phyloP scores from a whole-genome alignment of 768 basidiomycete genomes.

The Tulasnella sp. region DNA sequence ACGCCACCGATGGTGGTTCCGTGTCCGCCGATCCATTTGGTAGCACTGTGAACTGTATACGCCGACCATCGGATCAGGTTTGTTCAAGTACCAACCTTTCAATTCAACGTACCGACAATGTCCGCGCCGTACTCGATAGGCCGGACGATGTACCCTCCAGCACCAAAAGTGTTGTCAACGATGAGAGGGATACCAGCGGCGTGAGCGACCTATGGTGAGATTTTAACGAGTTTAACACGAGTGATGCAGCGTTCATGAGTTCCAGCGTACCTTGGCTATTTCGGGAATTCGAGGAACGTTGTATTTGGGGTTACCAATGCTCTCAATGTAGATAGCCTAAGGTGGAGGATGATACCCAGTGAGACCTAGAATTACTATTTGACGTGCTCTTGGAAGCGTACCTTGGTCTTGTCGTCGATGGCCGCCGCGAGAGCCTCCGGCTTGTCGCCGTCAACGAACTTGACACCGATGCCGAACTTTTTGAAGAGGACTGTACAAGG shows the following conservation, averaged over 20 bases:
- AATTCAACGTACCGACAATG: conserved; percentile 40
- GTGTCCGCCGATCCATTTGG: conserved; percentile 62
- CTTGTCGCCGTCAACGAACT: conserved; percentile 46
- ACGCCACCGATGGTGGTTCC: conserved; percentile 68
- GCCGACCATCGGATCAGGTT: neutral
- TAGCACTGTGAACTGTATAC: conserved; percentile 52
- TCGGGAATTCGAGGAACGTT: conserved; percentile 53
- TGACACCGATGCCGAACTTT: conserved; percentile 51
- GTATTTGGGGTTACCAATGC: conserved; percentile 71
- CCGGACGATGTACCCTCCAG: conserved; percentile 58
- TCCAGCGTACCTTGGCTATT: conserved; percentile 44
- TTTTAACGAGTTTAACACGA: too few relatives aligned
- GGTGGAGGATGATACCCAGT: neutral
- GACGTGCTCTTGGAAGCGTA: conserved; percentile 3
- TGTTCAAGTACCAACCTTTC: neutral
- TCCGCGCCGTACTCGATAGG: conserved; percentile 70
- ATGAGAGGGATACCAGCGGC: conserved; percentile 61
- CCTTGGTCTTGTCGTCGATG: conserved; percentile 63
- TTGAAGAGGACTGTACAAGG: conserved; percentile 46
- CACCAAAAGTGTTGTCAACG: conserved; percentile 72
- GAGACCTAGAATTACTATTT: neutral
- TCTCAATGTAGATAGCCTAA: conserved; percentile 59
- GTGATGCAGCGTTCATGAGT: neutral
- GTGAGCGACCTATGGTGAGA: conserved; percentile 51
- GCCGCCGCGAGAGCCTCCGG: conserved; percentile 50